Evolutionary conservation across 495 filamentous ascomycete genomes (phyloP), one percentile per base, ranked within the genome.

Genomic region (Penicillium cosmopolitanum): DNA sequence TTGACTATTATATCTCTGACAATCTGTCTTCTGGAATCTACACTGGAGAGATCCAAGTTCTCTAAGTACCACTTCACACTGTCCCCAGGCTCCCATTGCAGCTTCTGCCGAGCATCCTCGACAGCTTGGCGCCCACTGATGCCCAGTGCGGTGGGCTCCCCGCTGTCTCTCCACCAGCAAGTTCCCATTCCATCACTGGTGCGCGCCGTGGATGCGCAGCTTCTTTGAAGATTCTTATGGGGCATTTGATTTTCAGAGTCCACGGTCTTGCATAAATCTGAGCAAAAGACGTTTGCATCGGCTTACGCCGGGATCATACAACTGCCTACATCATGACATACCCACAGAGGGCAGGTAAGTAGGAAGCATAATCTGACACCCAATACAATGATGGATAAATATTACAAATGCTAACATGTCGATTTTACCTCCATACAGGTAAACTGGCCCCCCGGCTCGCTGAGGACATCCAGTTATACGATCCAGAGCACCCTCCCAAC

Each of bases 391-490:
- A 48, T 25, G 18, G 2, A 9, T 33, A 15, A 19, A 50, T 51
- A 21, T 40, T 19, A 25, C 5, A 13, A 44, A 19, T 60, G n/a
- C 57, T 59, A 47, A 62, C 33, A 40, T 52, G 12, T 5, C 13
- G 2, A 15, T 28, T 28, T 36, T 9, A 28, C 48, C 38, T 13
- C 36, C 15, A 16, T 65, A 48, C 61, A 85, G 87, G 87, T 60
- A 89, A 88, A 73, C 84, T 83, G 60, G 81, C 84, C 51, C 87
- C 86, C 10, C 81, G 82, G 50, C 77, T 89, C 52, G 70, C 83
- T 44, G 69, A 84, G 56, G 87, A 88, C 67, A 73, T 89, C 47
- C 57, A 76, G 21, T 61, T 70, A 33, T 87, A 87, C 63, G 85
- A 89, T 61, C 80, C 84, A 21, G 71, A 73, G 19, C 70, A 81